phyloP scores from a whole-genome alignment of 2,329 filamentous ascomycete genomes.

The Calonectria pteridis region DNA sequence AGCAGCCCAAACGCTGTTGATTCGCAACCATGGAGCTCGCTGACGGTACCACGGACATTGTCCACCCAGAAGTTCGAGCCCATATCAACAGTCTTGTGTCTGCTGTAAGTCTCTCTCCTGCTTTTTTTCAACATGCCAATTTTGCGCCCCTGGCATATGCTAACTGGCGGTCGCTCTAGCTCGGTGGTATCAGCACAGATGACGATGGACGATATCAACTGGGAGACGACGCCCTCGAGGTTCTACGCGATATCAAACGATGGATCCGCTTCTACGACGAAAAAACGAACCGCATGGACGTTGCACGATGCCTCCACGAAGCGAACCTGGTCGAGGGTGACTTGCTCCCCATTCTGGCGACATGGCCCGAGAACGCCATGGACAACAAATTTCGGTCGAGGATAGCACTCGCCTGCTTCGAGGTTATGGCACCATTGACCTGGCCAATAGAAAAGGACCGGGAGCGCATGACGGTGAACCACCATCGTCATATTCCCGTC shows the following conservation, averaged over 20 bases:
- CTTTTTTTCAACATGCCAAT: background rate
- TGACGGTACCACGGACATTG: conserved; percentile 69
- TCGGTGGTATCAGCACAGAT: conserved; percentile 85
- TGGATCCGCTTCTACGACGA: conserved; percentile 97
- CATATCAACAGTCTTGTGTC: conserved; percentile 95
- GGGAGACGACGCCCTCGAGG: conserved; percentile 92
- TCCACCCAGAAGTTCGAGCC: conserved; percentile 93
- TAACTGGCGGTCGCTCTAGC: conserved; percentile 62
- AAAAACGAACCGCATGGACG: conserved; percentile 93
- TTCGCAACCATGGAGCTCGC: conserved; percentile 63
- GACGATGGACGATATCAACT: conserved; percentile 88
- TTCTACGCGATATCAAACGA: conserved; percentile 91
- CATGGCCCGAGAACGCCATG: conserved; percentile 80
- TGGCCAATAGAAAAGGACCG: conserved; percentile 89
- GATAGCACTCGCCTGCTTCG: conserved; percentile 86
- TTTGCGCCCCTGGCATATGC: background rate
- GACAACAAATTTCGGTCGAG: conserved; percentile 82
- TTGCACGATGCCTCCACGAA: conserved; percentile 91
- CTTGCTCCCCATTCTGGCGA: conserved; percentile 86
- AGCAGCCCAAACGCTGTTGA: conserved; percentile 29
- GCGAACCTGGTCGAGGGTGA: conserved; percentile 93
- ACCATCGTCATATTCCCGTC: conserved; percentile 91
- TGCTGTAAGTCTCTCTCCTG: conserved; percentile 72
- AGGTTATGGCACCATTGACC: conserved; percentile 91
- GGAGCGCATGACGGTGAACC: conserved; percentile 89